Conservation (phyloP, 192 early-diverging fungal species). For the Coemansia sp. region DNA sequence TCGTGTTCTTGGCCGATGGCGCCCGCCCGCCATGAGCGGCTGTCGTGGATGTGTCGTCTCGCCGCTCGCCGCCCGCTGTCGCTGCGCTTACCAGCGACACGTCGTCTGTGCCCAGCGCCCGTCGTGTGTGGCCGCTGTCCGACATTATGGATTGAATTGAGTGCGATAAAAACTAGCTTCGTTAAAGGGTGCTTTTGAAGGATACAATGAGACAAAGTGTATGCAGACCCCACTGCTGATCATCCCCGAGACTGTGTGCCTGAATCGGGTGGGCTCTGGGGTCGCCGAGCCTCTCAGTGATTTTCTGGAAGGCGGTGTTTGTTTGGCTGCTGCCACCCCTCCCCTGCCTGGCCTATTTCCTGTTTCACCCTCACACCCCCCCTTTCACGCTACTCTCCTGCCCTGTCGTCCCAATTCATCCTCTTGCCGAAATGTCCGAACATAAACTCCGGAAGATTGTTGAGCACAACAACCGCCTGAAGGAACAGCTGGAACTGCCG, state of each 20-base stretch:
- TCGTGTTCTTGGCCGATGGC: conserved; percentile 40
- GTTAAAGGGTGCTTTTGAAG: too few species aligned
- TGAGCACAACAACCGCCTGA: conserved; percentile 72
- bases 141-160: too few species aligned
- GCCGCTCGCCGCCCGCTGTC: too few species aligned
- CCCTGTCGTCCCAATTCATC: conserved; percentile 1
- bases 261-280: background rate
- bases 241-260: background rate
- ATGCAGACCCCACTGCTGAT: background rate
- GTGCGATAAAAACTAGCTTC: too few species aligned
- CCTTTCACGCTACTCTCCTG: background rate
- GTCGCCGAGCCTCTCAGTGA: background rate
- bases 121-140: too few species aligned
- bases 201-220: background rate
- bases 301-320: background rate
- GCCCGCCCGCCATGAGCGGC: background rate
- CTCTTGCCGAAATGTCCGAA: conserved; percentile 47
- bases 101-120: background rate
- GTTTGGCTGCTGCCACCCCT: background rate
- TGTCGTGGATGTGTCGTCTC: too few species aligned
- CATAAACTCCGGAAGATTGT: conserved; percentile 67
- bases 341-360: background rate
- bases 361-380: background rate
- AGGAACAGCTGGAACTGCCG: conserved; percentile 75
- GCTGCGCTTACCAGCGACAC: background rate